A percentile compares a stretch with the other conserved stretches of the same genome.
These are phyloP conservation scores for Gynandropsis gynandra DNA, from an alignment of 345 rosid species.

Conservation along the genomic window DNA sequence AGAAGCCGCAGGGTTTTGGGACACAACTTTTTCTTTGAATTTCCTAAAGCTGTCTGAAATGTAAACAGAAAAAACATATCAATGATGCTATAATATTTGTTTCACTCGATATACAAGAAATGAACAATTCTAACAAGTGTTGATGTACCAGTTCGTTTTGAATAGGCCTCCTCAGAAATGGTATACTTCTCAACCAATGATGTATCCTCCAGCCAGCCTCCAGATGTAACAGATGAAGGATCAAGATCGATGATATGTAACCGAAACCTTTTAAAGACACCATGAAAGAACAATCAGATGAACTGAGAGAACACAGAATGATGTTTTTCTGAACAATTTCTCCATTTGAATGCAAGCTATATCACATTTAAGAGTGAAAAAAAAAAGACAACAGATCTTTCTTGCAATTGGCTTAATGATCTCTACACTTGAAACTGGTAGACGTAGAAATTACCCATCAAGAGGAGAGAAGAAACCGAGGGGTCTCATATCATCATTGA, in stretches of 20 bases:
- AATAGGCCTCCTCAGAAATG: slow-evolving; percentile 78
- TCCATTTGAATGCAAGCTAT: too few species aligned
- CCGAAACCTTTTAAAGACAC: slow-evolving; percentile 47
- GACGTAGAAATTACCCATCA: slow-evolving; percentile 47
- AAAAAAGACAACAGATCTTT: too few species aligned
- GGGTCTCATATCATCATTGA: slow-evolving; percentile 50
- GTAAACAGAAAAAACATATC: slow-evolving; percentile 7
- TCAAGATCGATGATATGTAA: slow-evolving; percentile 80
- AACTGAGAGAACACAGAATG: slow-evolving; percentile 3
- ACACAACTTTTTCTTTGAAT: slow-evolving; percentile 59
- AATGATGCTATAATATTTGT: background rate
- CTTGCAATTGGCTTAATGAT: background rate
- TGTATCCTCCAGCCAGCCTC: slow-evolving; percentile 96
- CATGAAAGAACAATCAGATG: slow-evolving; percentile 15
- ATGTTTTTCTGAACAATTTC: too few species aligned
- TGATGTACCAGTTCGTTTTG: slow-evolving; percentile 54
- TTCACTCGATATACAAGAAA: slow-evolving; percentile 1
- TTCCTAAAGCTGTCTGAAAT: slow-evolving; percentile 71
- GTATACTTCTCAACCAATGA: slow-evolving; percentile 77
- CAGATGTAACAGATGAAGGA: slow-evolving; percentile 83
- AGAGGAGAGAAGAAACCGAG: slow-evolving; percentile 76
- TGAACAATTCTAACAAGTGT: background rate
- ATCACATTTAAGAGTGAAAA: too few species aligned
- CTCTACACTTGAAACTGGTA: background rate
- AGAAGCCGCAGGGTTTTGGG: slow-evolving; percentile 59